These are phyloP conservation scores for Asterella californica DNA, from an alignment of 225 moss, liverwort and hornwort species.

Conservation along the genomic window DNA sequence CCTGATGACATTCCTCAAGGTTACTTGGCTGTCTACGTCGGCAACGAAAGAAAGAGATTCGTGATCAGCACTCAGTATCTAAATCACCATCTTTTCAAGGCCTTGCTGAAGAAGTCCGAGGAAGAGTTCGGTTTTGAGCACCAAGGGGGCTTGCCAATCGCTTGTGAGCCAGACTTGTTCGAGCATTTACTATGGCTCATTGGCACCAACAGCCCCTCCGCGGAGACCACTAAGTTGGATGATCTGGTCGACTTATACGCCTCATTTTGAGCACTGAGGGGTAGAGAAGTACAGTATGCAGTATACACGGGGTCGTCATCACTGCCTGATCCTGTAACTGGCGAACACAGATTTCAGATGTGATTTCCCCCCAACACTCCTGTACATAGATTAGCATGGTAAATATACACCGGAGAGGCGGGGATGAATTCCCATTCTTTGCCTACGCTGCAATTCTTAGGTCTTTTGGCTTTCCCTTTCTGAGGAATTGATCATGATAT, in stretches of 20 bases:
- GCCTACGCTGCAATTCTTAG: slow-evolving; percentile 27
- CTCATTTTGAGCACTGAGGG: slow-evolving; percentile 24
- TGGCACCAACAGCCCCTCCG: slow-evolving; percentile 42
- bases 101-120: slow-evolving; percentile 58
- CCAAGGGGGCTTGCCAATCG: slow-evolving; percentile 60
- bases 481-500: slow-evolving; percentile 5
- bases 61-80: slow-evolving; percentile 55
- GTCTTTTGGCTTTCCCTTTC: not conserved
- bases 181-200: slow-evolving; percentile 60
- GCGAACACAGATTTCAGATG: not conserved
- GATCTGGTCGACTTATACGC: slow-evolving; percentile 34
- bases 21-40: slow-evolving; percentile 70
- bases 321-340: not conserved
- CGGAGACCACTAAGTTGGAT: slow-evolving; percentile 32
- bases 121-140: slow-evolving; percentile 62
- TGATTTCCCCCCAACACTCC: not conserved
- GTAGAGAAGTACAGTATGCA: not conserved
- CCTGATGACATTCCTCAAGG: slow-evolving; percentile 58
- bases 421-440: slow-evolving; percentile 21
- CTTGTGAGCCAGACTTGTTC: slow-evolving; percentile 54
- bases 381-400: slow-evolving; percentile 23
- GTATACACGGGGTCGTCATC: not conserved
- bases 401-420: slow-evolving; percentile 15
- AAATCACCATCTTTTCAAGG: slow-evolving; percentile 45
- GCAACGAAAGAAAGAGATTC: slow-evolving; percentile 52